Evolutionary conservation across 2,329 filamentous ascomycete species (phyloP).

Genomic region (Penicillium decumbens): DNA sequence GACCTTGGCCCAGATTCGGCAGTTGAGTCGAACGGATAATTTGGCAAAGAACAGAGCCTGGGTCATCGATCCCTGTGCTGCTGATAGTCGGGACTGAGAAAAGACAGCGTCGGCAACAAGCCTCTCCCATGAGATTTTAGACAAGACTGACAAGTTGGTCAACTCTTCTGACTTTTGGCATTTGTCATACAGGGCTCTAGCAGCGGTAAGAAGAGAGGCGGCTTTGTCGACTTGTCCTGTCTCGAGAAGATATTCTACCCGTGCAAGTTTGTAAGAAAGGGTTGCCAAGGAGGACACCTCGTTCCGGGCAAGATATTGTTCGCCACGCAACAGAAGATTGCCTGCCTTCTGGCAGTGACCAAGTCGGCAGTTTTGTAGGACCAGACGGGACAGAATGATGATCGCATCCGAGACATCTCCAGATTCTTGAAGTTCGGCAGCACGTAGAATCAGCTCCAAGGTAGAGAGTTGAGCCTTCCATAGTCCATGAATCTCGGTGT

Average conservation of each 20-base stretch:
- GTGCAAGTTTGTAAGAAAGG: constrained; percentile 62
- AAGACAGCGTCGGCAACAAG: constrained; percentile 58
- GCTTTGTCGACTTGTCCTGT: constrained; percentile 63
- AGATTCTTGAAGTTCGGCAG: constrained; percentile 45
- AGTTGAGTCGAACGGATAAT: constrained; percentile 47
- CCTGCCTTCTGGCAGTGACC: constrained; percentile 59
- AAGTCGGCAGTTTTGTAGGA: constrained; percentile 54
- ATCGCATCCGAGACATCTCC: constrained; percentile 39
- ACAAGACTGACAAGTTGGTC: constrained; percentile 35
- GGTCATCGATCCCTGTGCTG: constrained; percentile 50
- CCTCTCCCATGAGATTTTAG: constrained; percentile 47
- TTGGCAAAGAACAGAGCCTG: constrained; percentile 48
- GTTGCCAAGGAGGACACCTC: constrained; percentile 44
- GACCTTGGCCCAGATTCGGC: constrained; percentile 49
- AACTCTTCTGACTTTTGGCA: constrained; percentile 28
- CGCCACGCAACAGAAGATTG: constrained; percentile 55
- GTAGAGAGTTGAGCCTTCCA: constrained; percentile 48
- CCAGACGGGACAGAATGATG: constrained; percentile 45
- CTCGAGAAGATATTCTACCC: constrained; percentile 68
- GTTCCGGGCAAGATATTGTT: constrained; percentile 44
- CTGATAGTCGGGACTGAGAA: constrained; percentile 60
- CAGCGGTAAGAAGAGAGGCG: constrained; percentile 32
- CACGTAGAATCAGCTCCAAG: constrained; percentile 47
- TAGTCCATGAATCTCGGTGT: constrained; percentile 54
- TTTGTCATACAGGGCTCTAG: constrained; percentile 31